These are phyloP conservation scores for Chaetomium fimeti DNA, from an alignment of 495 filamentous ascomycete genomes.

Conservation along the genomic window DNA sequence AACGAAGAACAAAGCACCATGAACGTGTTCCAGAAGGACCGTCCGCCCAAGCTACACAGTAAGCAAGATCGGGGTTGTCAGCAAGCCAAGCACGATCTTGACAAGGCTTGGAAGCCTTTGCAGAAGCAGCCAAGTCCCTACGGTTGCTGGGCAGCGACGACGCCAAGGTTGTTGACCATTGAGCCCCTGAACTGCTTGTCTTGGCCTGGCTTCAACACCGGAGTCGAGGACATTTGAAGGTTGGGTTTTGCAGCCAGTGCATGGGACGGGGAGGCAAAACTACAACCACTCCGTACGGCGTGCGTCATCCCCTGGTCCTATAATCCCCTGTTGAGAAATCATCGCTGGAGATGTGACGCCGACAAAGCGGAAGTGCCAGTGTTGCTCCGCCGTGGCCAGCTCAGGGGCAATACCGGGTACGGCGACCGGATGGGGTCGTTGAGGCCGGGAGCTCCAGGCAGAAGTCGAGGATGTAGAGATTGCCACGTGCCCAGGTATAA, in stretches of 20 bases:
- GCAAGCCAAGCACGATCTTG: neutral
- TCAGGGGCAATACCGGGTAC: neutral
- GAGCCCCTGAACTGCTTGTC: conserved; percentile 1
- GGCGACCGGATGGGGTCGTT: neutral
- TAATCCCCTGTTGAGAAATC: neutral
- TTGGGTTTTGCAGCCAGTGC: neutral
- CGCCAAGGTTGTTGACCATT: conserved; percentile 7
- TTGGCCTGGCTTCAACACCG: neutral
- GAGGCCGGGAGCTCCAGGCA: neutral
- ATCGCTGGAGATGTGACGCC: no score
- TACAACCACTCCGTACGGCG: neutral
- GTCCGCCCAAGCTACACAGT: neutral
- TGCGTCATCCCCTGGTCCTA: neutral
- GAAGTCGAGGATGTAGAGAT: neutral
- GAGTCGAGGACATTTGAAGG: neutral
- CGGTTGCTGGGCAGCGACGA: conserved; percentile 7
- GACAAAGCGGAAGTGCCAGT: neutral
- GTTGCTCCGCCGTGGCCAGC: neutral
- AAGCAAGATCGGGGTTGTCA: neutral
- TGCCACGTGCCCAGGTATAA: neutral
- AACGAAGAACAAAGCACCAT: neutral
- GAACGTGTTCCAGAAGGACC: no score
- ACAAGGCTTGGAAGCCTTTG: neutral
- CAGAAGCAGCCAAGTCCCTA: neutral
- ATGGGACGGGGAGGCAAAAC: neutral